Base-by-base conservation (phyloP, 2,329 filamentous ascomycete genomes). In the Neoscytalidium dimidiatum region DNA sequence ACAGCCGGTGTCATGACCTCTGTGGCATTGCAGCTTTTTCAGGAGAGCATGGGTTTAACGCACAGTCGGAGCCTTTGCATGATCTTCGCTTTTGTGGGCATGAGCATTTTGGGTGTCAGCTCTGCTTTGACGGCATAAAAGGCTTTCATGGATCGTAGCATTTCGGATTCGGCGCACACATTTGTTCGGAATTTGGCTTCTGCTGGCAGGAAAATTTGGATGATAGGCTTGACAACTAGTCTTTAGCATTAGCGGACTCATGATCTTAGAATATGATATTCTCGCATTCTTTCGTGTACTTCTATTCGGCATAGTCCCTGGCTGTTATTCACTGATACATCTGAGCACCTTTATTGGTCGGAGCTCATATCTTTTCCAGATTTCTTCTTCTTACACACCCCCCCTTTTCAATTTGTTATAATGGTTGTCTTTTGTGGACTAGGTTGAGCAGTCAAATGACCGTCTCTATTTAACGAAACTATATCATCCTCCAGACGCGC, bases 1-100 rank as follows among this genome's bases (percentile, higher is more conserved):
- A 63, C 28, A 57, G 89, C 93, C 0, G 95, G 95, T 1, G 96
- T 99, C 71, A 98, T 99, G 95, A 90, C 92, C 29, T 95, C 91
- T 71, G 95, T 99, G 31, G 93, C 90, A 2, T 79, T 99, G 73
- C 92, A 96, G 78, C 82, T 99, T 6, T 94, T 97, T 73, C 89
- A 91, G 3, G 94, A 99, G 81, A 90, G 90, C 69, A 77, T 97
- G 74, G 91, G 90, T 65, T 79, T 97, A 73, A 94, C 92, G 69
- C 92, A 96, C 79, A 89, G 89, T 72, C 84, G 89, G 67, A 88
- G 89, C 67, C 74, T 95, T 72, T 94, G 91, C 77, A 92, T 93
- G 72, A 83, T 87, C 26, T 94, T 92, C 81, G 92, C 88, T 7
- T 95, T 96, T 79, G 73, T 91, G 26, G 92, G 95, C 1, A 98